phyloP scores from a whole-genome alignment of 192 early-diverging fungal genomes.

The Gryganskiella cystojenkinii region DNA sequence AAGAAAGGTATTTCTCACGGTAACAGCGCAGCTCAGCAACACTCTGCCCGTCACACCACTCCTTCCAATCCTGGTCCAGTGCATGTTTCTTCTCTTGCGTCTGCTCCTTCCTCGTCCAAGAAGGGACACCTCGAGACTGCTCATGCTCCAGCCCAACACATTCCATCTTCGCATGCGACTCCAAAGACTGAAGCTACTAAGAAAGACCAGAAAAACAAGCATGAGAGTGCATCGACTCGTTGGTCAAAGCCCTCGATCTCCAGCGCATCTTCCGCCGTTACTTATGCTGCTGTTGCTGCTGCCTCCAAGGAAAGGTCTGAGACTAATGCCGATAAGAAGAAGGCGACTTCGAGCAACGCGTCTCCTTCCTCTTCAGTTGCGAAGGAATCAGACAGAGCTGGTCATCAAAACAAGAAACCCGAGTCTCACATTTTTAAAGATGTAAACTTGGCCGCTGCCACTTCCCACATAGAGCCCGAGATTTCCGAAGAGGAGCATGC shows the following conservation, averaged over 20 bases:
- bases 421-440: neutral
- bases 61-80: too few species aligned
- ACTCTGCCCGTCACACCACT: neutral
- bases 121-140: too few species aligned
- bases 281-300: too few species aligned
- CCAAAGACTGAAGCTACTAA: neutral
- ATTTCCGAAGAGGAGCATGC: neutral
- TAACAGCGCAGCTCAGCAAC: neutral
- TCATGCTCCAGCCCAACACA: conserved; percentile 1
- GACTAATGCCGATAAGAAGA: too few species aligned
- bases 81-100: neutral
- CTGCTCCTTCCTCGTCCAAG: neutral
- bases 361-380: too few species aligned
- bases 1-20: neutral
- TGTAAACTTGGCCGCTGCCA: neutral
- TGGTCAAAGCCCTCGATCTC: conserved; percentile 1
- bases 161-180: neutral
- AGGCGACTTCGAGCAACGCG: too few species aligned
- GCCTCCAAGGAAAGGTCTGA: too few species aligned
- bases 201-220: neutral
- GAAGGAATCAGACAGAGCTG: too few species aligned
- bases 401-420: neutral
- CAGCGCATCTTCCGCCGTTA: too few species aligned
- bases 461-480: neutral
- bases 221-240: neutral